A percentile compares a stretch with the other conserved stretches of the same genome.
Evolutionary conservation across 2,329 filamentous ascomycete species (phyloP).

Genomic region (Colletotrichum phormii): DNA sequence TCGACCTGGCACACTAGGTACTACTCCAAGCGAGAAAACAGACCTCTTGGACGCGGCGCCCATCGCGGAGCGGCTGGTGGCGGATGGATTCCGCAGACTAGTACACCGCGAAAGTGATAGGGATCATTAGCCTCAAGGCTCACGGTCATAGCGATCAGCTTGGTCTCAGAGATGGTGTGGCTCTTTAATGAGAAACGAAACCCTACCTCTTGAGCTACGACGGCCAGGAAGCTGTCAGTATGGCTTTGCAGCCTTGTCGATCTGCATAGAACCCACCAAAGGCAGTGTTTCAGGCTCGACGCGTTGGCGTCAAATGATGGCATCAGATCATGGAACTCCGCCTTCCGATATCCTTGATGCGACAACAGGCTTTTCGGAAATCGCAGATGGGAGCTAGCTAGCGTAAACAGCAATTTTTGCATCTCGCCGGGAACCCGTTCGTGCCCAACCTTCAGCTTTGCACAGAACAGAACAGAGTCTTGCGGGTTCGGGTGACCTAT

Average conservation of each 20-base stretch:
- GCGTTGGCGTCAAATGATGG: neutral
- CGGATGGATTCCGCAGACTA: conserved; percentile 18
- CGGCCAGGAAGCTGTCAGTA: conserved; percentile 8
- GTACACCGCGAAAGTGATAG: conserved; percentile 6
- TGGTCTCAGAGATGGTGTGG: conserved; percentile 13
- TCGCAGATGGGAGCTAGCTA: neutral
- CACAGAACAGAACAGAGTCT: neutral
- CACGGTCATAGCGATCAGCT: conserved; percentile 20
- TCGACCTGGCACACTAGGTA: neutral
- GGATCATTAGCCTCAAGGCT: conserved; percentile 21
- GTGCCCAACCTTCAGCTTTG: neutral
- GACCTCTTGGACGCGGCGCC: neutral
- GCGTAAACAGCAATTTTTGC: neutral
- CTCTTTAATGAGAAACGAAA: conserved; percentile 27
- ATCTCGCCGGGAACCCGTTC: neutral
- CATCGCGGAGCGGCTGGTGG: conserved; percentile 9
- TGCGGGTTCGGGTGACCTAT: neutral
- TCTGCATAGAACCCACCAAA: neutral
- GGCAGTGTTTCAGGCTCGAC: neutral
- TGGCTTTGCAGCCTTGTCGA: conserved; percentile 23
- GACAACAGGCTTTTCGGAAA: no score
- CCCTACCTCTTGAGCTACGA: conserved; percentile 19
- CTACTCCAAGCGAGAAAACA: neutral
- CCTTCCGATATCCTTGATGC: neutral
- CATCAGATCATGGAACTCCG: neutral